Evolutionary conservation across 345 rosid genomes (phyloP).

Genomic region (sweet orange (Citrus sinensis)): DNA sequence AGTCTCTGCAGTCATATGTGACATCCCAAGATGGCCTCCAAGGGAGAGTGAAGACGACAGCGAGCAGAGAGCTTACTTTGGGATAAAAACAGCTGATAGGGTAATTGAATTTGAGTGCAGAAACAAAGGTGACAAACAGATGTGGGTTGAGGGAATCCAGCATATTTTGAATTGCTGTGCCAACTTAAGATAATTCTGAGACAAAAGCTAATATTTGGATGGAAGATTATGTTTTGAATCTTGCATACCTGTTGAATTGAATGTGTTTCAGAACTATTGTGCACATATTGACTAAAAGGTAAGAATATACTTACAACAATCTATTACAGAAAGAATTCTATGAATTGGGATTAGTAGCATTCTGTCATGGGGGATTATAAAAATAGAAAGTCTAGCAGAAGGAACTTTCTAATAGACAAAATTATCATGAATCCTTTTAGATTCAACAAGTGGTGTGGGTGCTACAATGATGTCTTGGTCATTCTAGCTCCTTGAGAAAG

Average conservation of each 20-base stretch:
- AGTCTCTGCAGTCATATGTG: slow-evolving; percentile 58
- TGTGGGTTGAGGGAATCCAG: slow-evolving; percentile 80
- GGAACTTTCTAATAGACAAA: slow-evolving; percentile 5
- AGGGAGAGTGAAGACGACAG: slow-evolving; percentile 37
- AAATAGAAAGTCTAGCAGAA: background rate
- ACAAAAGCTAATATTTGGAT: slow-evolving; percentile 6
- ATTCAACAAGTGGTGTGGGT: background rate
- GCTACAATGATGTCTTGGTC: slow-evolving; percentile 14
- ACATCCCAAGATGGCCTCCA: slow-evolving; percentile 60
- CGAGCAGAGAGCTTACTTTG: slow-evolving; percentile 66
- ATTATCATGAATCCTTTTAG: slow-evolving; percentile 5
- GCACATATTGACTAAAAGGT: background rate
- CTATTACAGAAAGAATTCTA: slow-evolving; percentile 7
- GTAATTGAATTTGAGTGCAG: slow-evolving; percentile 80
- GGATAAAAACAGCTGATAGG: slow-evolving; percentile 63
- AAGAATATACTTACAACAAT: slow-evolving; percentile 13
- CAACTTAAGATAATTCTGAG: slow-evolving; percentile 21
- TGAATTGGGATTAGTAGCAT: background rate
- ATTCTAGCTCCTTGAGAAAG: slow-evolving; percentile 34
- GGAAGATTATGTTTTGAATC: slow-evolving; percentile 10
- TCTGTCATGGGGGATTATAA: background rate
- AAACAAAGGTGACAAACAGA: slow-evolving; percentile 58
- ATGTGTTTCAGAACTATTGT: background rate
- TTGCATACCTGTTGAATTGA: slow-evolving; percentile 5
- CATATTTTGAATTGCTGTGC: slow-evolving; percentile 52